Evolutionary conservation across 148 eudicot genomes (phyloP), one percentile per base, ranked within the genome.

Genomic region (Euryodendron excelsum): DNA sequence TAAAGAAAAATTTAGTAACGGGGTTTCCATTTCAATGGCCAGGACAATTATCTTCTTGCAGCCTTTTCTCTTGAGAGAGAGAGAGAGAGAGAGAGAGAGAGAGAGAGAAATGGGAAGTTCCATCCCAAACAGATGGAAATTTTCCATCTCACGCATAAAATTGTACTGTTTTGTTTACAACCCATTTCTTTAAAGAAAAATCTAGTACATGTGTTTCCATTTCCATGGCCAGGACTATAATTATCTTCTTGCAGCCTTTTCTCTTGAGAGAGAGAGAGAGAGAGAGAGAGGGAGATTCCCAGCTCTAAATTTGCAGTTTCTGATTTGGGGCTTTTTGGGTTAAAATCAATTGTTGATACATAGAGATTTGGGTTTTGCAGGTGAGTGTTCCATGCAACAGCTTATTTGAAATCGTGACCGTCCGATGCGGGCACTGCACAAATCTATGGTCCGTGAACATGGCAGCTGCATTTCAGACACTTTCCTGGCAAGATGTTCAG

Each of bases 371-470:
- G n/a, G 11, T 52, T 69, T 13, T 77, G 75, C 88, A 94, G 96
- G 98, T 91, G 81, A 94, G 94, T 87, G 98, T 94, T 56, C 98
- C 98, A 85, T 90, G 90, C 87, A 90, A 78, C 77, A 90, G 80
- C 86, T 79, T 94, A 78, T 85, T 80, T 37, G 96, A 94, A 68
- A 87, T 89, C 18, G 98, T 94, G 85, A 94, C 98, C 39, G 96
- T 94, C 65, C 87, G 96, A 77, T 94, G 98, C 69, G 98, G 98
- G 64, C 96, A 94, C 85, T 94, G 98, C 85, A 79, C 92, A 33
- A 91, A 90, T 85, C 87, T 94, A 44, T 94, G 92, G 94, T 88
- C 91, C 20, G 94, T 94, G 28, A 91, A 94, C 84, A 91, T 94
- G 96, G 98, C 96, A 21, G 91, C 94, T 64, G 93, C 96, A 59